Evolutionary conservation across 2,329 filamentous ascomycete species (phyloP).

Genomic region (Ophiostoma sp.): DNA sequence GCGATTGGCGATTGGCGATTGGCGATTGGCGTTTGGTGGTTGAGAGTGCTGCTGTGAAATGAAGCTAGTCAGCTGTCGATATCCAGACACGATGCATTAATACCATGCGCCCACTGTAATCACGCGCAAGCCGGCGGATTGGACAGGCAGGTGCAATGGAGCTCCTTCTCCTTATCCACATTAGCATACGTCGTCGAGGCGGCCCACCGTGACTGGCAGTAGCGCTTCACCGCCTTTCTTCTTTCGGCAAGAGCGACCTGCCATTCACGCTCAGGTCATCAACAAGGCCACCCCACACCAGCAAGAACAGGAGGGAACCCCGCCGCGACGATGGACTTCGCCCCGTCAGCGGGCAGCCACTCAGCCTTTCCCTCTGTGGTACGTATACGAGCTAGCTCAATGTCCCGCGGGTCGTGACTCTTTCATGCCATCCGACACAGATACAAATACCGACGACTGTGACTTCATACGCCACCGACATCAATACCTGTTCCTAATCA

Average conservation of each 20-base stretch:
- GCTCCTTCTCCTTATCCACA: constrained; percentile 37
- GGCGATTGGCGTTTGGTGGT: neutral
- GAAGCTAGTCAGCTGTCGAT: constrained; percentile 8
- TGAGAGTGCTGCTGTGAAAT: neutral
- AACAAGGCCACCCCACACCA: constrained; percentile 4
- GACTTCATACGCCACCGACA: neutral
- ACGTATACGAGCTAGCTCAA: neutral
- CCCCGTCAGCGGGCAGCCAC: constrained; percentile 7
- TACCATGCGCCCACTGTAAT: constrained; percentile 7
- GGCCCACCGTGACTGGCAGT: constrained; percentile 28
- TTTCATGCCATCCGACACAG: neutral
- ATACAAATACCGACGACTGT: neutral
- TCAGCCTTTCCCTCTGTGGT: neutral
- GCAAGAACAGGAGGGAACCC: constrained; percentile 16
- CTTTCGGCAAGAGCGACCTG: constrained; percentile 1
- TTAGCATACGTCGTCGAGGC: constrained; percentile 29
- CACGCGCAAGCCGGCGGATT: constrained; percentile 5
- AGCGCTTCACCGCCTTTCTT: constrained; percentile 23
- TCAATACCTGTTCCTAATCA: neutral
- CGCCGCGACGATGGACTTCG: constrained; percentile 11
- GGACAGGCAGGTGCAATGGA: constrained; percentile 10
- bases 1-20: neutral
- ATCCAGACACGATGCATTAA: constrained; percentile 8
- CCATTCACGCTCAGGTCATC: neutral
- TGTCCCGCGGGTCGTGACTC: constrained; percentile 4